phyloP scores from a whole-genome alignment of 2,329 filamentous ascomycete genomes.

The Cercospora sp. region DNA sequence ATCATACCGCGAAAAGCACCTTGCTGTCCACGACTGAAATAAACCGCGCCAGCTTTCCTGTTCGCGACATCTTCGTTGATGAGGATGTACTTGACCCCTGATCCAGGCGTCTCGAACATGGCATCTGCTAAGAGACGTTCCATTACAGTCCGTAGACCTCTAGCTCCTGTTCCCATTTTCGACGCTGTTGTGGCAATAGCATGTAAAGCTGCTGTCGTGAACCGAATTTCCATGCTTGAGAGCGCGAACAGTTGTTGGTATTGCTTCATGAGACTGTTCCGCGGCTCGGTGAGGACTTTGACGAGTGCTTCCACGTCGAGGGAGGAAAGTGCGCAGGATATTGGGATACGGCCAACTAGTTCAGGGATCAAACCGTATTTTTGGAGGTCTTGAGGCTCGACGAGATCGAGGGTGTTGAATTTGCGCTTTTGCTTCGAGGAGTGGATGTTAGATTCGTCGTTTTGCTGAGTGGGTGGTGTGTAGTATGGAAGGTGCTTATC shows the following conservation, averaged over 20 bases:
- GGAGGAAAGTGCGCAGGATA: conserved; percentile 80
- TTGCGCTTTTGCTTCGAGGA: conserved; percentile 51
- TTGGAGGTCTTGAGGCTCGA: conserved; percentile 75
- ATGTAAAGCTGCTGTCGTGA: conserved; percentile 78
- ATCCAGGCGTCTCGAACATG: conserved; percentile 52
- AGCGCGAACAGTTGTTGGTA: conserved; percentile 86
- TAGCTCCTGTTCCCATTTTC: conserved; percentile 69
- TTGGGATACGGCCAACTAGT: conserved; percentile 91
- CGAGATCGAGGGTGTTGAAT: conserved; percentile 67
- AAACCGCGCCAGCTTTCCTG: conserved; percentile 44
- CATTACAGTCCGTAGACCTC: conserved; percentile 51
- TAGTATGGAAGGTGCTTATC: conserved; percentile 53
- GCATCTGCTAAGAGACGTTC: conserved; percentile 48
- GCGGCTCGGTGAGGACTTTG: conserved; percentile 87
- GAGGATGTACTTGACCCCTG: conserved; percentile 48
- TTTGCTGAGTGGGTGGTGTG: conserved; percentile 30
- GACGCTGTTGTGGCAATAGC: conserved; percentile 73
- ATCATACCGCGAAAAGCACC: conserved; percentile 42
- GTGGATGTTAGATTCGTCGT: conserved; percentile 39
- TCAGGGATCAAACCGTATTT: conserved; percentile 80
- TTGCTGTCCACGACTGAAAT: conserved; percentile 47
- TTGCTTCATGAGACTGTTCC: conserved; percentile 83
- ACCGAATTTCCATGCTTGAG: conserved; percentile 72
- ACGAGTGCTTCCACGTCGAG: conserved; percentile 69
- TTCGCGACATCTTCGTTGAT: conserved; percentile 49